Evolutionary conservation across 2,329 filamentous ascomycete genomes (phyloP).

Genomic region (Neocatenulostroma microsporum): DNA sequence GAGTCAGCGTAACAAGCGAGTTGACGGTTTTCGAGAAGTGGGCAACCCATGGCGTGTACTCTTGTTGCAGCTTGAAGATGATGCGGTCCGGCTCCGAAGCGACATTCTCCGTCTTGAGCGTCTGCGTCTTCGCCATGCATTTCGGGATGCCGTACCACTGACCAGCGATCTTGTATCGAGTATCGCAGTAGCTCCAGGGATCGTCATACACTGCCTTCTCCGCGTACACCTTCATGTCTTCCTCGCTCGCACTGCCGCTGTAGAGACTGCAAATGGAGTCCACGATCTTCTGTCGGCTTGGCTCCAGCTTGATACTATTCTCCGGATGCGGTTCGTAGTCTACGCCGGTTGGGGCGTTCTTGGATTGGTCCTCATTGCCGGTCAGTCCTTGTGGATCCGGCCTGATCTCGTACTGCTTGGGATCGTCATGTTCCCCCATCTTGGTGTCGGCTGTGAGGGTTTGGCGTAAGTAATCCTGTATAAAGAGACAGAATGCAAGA

Average conservation of each 20-base stretch:
- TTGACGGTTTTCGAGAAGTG: constrained; percentile 34
- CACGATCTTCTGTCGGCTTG: constrained; percentile 35
- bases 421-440: constrained; percentile 9
- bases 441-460: too few relatives aligned
- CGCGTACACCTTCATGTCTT: constrained; percentile 45
- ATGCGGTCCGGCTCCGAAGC: constrained; percentile 31
- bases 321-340: constrained; percentile 39
- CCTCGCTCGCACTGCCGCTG: constrained; percentile 39
- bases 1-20: constrained; percentile 33
- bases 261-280: constrained; percentile 39
- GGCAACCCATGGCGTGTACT: constrained; percentile 38
- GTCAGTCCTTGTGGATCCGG: constrained; percentile 26
- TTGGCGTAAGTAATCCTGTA: too few relatives aligned
- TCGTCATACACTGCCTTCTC: constrained; percentile 42
- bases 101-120: constrained; percentile 37
- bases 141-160: constrained; percentile 45
- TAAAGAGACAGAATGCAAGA: too few relatives aligned
- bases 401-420: constrained; percentile 7
- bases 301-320: constrained; percentile 28
- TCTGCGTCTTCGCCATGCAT: constrained; percentile 34
- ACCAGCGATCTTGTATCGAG: constrained; percentile 44
- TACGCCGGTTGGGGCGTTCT: constrained; percentile 24
- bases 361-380: constrained; percentile 16
- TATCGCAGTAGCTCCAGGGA: constrained; percentile 42
- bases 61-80: constrained; percentile 43